A percentile compares a stretch with the other conserved stretches of the same genome.
Conservation (phyloP, 129 eudicot species). For the Sambucus nigra region DNA sequence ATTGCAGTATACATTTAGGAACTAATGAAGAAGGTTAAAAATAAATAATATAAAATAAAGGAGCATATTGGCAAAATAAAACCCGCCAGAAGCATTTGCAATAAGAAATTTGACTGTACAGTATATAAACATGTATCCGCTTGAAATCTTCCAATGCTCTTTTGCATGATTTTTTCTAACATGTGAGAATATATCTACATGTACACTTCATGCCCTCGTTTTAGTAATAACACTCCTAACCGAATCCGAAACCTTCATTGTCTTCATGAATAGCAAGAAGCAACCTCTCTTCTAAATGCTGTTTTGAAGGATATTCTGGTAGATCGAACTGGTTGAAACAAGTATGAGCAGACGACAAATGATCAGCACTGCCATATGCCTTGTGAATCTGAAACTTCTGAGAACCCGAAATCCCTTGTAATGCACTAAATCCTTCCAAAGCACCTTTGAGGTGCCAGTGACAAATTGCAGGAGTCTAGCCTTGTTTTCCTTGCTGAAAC, state of each 20-base stretch:
- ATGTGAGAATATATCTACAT: constrained; percentile 37
- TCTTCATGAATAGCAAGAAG: constrained; percentile 96
- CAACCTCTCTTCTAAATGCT: constrained; percentile 79
- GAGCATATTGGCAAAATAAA: neutral
- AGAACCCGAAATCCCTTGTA: constrained; percentile 96
- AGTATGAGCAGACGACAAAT: constrained; percentile 96
- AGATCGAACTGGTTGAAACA: constrained; percentile 96
- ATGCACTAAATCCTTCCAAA: constrained; percentile 93
- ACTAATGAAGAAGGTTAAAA: neutral
- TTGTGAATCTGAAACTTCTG: constrained; percentile 98
- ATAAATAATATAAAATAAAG: no score
- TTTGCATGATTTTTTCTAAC: neutral
- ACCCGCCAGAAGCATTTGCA: constrained; percentile 8
- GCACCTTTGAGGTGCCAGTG: constrained; percentile 99
- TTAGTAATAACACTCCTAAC: constrained; percentile 24
- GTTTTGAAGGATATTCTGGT: constrained; percentile 89
- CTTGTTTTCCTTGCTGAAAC: constrained; percentile 95
- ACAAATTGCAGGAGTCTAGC: constrained; percentile 96
- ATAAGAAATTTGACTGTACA: constrained; percentile 21
- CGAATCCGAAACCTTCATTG: constrained; percentile 97
- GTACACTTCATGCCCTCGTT: constrained; percentile 2
- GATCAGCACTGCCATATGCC: constrained; percentile 89
- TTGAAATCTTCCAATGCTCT: neutral
- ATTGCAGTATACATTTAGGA: neutral
- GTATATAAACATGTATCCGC: constrained; percentile 4